Base-by-base conservation (phyloP, 75 land plant genomes). In the Azolla pinnata region DNA sequence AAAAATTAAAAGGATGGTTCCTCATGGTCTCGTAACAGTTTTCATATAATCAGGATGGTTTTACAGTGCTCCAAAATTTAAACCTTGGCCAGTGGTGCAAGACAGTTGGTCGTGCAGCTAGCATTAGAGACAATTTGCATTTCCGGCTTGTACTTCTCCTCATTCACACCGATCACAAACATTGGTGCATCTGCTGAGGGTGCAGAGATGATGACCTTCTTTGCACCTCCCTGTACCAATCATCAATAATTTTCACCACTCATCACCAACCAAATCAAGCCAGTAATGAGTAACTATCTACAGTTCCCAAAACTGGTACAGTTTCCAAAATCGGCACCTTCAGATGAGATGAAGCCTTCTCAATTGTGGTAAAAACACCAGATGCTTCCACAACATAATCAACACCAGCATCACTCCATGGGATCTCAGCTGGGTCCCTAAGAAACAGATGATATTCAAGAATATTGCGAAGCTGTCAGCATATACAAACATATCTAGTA, bases 101-200 rank as follows among this genome's bases (percentile, higher is more conserved):
- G 69, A 29, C 75, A 72, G 51, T 72, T 72, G 20, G 75, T 72
- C 26, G 75, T 72, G 75, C 75, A 72, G 58, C 75, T 72, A 5
- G 75, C 75, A 60, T 72, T 72, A 25, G 75, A 72, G 9, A 72
- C 75, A 31, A 72, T 66, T 45, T 59, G 44, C 53, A 54, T 48
- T 8, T 72, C 75, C 2, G 48, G 30, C 23, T 59, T 54, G 49
- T 72, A 72, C 44, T 66, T 31, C 9, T 66, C 51, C 49, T 72
- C 68, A 25, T 72, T 72, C 19, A 72, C 75, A 17, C 75, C 75
- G 57, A 71, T 57, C 2, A 72, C 68, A 50, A 35, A 72, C 75
- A 72, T 72, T 14, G 75, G 75, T 0, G 75, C 75, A 31, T 72
- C 75, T 25, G 48, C 60, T 50, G 62, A 57, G 12, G 75, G 75